phyloP scores from a whole-genome alignment of 371 early-diverging fungal species.

The Mortierella polycephala region DNA sequence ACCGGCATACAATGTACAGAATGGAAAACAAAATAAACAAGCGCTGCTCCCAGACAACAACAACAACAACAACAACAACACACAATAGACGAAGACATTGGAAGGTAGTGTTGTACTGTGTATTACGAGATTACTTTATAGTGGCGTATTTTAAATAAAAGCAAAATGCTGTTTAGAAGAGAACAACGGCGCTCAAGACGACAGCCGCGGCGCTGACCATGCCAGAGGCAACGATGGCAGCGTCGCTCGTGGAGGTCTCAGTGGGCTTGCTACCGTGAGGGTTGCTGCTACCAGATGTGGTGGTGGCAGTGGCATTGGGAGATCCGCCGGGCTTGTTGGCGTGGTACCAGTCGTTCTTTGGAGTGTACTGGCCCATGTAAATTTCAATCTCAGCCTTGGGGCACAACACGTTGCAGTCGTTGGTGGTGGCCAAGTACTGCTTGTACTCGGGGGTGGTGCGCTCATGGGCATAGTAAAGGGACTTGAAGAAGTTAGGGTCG shows the following conservation, averaged over 20 bases:
- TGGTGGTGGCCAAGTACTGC: constrained; percentile 6
- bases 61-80: too few relatives aligned
- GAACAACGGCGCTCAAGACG: constrained; percentile 11
- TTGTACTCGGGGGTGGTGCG: constrained; percentile 17
- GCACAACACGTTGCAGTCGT: constrained; percentile 14
- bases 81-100: neutral
- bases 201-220: constrained; percentile 8
- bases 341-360: constrained; percentile 41
- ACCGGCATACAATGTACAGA: neutral
- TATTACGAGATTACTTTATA: neutral
- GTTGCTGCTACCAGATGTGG: neutral
- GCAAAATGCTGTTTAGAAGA: constrained; percentile 3
- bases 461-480: constrained; percentile 9
- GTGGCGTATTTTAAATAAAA: neutral
- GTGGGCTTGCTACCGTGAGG: constrained; percentile 4
- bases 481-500: constrained; percentile 17
- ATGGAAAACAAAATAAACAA: neutral
- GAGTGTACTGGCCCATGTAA: constrained; percentile 27
- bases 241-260: neutral
- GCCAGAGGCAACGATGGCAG: neutral
- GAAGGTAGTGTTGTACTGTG: neutral
- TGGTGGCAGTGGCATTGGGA: constrained; percentile 14
- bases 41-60: too few relatives aligned
- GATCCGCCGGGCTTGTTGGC: neutral
- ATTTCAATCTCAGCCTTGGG: constrained; percentile 5